Conservation (phyloP, 805 yeast species). For the Hanseniaspora clermontiae region DNA sequence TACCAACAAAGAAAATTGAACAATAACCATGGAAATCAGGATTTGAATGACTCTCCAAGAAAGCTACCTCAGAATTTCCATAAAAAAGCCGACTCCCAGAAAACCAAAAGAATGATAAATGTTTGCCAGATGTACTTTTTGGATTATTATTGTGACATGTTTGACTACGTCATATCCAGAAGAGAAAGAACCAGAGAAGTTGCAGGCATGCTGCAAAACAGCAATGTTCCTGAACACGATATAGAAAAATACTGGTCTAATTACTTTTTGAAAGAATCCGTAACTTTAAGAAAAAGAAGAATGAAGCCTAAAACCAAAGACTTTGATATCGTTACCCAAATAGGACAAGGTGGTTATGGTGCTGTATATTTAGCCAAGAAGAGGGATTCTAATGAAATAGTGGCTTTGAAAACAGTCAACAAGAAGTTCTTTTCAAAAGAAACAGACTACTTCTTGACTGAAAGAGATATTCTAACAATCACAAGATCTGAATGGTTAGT, state of each 20-base stretch:
- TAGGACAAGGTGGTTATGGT: constrained; percentile 99
- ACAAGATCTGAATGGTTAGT: constrained; percentile 95
- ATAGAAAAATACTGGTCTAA: constrained; percentile 50
- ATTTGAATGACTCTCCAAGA: constrained; percentile 26
- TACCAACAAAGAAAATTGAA: constrained; percentile 17
- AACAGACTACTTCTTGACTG: constrained; percentile 89
- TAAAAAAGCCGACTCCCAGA: constrained; percentile 50
- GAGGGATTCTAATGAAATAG: constrained; percentile 85
- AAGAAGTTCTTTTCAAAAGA: constrained; percentile 86
- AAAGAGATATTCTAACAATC: constrained; percentile 91
- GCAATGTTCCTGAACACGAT: constrained; percentile 22
- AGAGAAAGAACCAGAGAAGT: constrained; percentile 70
- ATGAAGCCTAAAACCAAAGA: constrained; percentile 88
- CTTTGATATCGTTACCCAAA: constrained; percentile 92
- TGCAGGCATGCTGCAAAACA: constrained; percentile 37
- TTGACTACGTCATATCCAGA: constrained; percentile 80
- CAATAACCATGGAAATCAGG: background rate
- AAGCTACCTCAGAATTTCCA: constrained; percentile 37
- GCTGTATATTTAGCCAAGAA: constrained; percentile 94
- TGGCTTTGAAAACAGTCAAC: constrained; percentile 86
- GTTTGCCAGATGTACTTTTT: constrained; percentile 89
- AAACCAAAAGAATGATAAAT: constrained; percentile 73
- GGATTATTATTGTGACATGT: constrained; percentile 91
- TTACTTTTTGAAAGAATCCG: constrained; percentile 74
- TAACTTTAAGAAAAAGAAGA: constrained; percentile 73